Percentiles rank a stretch among this genome's conserved stretches.
Conservation (phyloP, 169 alveolate species). For the Plasmodium inui region DNA sequence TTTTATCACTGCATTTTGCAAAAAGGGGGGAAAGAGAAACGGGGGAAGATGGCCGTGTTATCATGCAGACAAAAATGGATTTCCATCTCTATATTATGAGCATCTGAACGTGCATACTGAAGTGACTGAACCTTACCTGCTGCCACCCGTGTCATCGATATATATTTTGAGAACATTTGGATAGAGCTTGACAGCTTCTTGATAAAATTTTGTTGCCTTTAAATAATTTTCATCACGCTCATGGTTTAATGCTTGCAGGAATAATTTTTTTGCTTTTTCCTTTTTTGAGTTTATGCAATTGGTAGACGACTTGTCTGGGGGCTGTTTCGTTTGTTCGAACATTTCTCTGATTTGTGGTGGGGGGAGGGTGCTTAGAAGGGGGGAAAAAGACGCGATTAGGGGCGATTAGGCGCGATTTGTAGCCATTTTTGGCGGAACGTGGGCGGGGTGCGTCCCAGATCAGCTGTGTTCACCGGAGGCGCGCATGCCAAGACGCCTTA, state of each 20-base stretch:
- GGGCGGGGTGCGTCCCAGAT: neutral
- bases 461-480: neutral
- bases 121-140: neutral
- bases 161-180: constrained; percentile 44
- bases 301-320: constrained; percentile 2
- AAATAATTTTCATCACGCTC: constrained; percentile 70
- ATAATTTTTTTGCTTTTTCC: constrained; percentile 53
- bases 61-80: neutral
- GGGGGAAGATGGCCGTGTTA: neutral
- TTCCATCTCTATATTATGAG: neutral
- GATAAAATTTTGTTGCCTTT: constrained; percentile 60
- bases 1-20: constrained; percentile 9
- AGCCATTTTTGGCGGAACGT: neutral
- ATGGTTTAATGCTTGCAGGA: constrained; percentile 52
- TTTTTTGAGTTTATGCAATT: constrained; percentile 25
- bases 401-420: neutral
- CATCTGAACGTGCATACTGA: neutral
- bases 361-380: neutral
- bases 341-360: constrained; percentile 4
- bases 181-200: constrained; percentile 53
- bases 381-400: neutral
- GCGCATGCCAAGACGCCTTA: neutral
- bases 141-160: neutral
- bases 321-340: constrained; percentile 40
- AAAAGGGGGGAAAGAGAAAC: neutral